Evolutionary conservation across 805 yeast genomes (phyloP).

Genomic region (Saturnispora saitoi): DNA sequence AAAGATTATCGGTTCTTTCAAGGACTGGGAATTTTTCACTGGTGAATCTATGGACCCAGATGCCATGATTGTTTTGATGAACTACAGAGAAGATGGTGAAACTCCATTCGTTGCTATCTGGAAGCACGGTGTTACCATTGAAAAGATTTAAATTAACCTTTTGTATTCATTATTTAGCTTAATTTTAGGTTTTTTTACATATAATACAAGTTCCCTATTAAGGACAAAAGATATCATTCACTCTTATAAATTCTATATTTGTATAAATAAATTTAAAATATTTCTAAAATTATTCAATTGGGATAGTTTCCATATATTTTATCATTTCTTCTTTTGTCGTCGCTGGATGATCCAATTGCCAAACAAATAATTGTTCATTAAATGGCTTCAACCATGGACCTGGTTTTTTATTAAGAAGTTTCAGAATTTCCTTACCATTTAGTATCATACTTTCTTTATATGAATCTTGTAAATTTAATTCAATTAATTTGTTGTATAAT

Average conservation of each 20-base stretch:
- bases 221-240: background rate
- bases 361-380: conserved; percentile 46
- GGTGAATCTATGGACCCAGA: conserved; percentile 99
- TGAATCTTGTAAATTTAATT: conserved; percentile 33
- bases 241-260: background rate
- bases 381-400: conserved; percentile 80
- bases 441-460: conserved; percentile 53
- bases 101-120: conserved; percentile 97
- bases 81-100: conserved; percentile 99
- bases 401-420: conserved; percentile 47
- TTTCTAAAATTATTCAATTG: background rate
- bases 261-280: background rate
- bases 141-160: conserved; percentile 62
- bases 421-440: conserved; percentile 64
- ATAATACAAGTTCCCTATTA: background rate
- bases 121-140: conserved; percentile 94
- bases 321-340: conserved; percentile 47
- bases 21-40: conserved; percentile 98
- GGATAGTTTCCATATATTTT: conserved; percentile 27
- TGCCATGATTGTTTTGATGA: conserved; percentile 93
- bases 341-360: conserved; percentile 74
- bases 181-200: background rate
- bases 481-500: conserved; percentile 28
- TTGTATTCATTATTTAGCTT: background rate
- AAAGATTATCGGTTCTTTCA: conserved; percentile 91